Base-by-base conservation (phyloP, 352 stramenopile species). In the Blastocystis sp. region DNA sequence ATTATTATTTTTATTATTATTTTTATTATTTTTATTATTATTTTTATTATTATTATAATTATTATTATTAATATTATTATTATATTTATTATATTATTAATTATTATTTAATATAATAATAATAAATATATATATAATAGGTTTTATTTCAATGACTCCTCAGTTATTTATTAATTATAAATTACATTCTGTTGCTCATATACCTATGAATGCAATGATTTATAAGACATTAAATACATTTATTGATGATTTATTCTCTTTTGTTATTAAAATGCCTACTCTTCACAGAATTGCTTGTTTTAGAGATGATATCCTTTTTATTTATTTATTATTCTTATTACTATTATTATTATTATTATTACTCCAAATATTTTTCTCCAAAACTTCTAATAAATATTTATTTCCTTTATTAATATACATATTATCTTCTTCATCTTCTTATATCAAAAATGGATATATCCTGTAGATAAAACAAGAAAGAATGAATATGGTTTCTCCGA, bases 401-500 rank as follows among this genome's bases (percentile, higher is more conserved):
- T n/a, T n/a, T n/a, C n/a, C n/a, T n/a, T n/a, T n/a, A n/a, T n/a
- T n/a, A n/a, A n/a, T n/a, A n/a, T n/a, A n/a, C n/a, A n/a, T n/a
- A n/a, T n/a, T 58, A 89, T 98, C 34, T 98, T 98, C 66, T 91
- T 97, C 69, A 86, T 97, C 54, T 96, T 94, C 73, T 70, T 97
- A 5, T 98, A 95, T 71, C 91, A 98, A 75, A 75, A 88, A 33
- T 96, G 81, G 79, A 94, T 90, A 48, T 94, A 94, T 67, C 81
- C 79, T 11, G 80, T 92, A 9, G 82, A 92, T 71, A 75, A 75
- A 40, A 83, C 74, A 44, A 75, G 85, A 45, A 82, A 76, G 11
- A 93, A 94, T 66, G 83, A 93, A 66, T 93, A 84, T 71, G 84
- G 84, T 11, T 80, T 88, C 69, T 74, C 78, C 0, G 80, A 76